Conservation (phyloP, 805 yeast species). For the Hanseniaspora pseudoguilliermondii region DNA sequence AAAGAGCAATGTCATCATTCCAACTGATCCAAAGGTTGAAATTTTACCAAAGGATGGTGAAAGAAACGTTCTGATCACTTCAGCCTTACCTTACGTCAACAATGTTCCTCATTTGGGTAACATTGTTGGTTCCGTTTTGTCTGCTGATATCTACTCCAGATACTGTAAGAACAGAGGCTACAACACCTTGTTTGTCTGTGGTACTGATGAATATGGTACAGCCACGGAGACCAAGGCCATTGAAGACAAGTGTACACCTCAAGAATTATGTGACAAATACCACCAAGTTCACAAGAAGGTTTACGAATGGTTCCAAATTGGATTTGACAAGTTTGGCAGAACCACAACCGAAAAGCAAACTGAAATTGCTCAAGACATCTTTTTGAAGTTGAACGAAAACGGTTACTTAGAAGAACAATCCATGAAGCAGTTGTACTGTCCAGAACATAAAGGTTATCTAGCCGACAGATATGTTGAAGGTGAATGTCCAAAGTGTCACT, state of each 20-base stretch:
- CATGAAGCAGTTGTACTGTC: constrained; percentile 84
- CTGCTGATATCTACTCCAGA: constrained; percentile 88
- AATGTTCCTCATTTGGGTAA: constrained; percentile 98
- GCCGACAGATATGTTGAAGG: constrained; percentile 98
- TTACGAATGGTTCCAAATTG: constrained; percentile 94
- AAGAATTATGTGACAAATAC: constrained; percentile 81
- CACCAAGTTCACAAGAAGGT: constrained; percentile 75
- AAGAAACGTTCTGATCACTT: constrained; percentile 77
- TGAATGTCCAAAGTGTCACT: constrained; percentile 85
- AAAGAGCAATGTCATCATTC: constrained; percentile 22
- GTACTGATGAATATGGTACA: constrained; percentile 98
- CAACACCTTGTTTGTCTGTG: constrained; percentile 79
- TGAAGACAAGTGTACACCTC: constrained; percentile 83
- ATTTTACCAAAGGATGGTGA: constrained; percentile 58
- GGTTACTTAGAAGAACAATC: constrained; percentile 74
- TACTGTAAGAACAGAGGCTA: constrained; percentile 80
- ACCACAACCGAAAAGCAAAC: constrained; percentile 89
- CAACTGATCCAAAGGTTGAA: constrained; percentile 23
- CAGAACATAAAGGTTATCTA: constrained; percentile 74
- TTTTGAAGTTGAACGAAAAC: constrained; percentile 60
- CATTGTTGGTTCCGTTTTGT: constrained; percentile 84
- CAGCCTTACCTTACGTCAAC: constrained; percentile 95
- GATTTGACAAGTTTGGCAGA: constrained; percentile 90
- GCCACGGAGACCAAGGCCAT: constrained; percentile 98
- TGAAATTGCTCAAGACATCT: constrained; percentile 88